Evolutionary conservation across 148 eudicot species (phyloP).

Genomic region (Agrostemma githago): DNA sequence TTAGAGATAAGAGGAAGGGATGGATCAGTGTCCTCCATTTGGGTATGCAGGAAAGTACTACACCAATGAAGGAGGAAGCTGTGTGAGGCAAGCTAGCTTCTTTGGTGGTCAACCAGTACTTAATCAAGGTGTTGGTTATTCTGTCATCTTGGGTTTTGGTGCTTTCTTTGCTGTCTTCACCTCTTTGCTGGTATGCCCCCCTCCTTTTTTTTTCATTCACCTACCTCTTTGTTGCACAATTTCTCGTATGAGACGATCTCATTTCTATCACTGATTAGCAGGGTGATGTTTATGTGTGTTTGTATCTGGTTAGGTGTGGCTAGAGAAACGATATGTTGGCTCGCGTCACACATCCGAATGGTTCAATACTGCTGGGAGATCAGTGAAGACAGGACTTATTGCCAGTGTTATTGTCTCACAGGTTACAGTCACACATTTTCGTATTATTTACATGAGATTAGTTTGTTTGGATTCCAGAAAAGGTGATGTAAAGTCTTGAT

Average conservation of each 20-base stretch:
- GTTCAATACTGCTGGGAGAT: constrained; percentile 98
- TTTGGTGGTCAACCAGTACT: constrained; percentile 67
- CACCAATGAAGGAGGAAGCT: constrained; percentile 29
- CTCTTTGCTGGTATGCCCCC: constrained; percentile 45
- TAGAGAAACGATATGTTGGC: constrained; percentile 89
- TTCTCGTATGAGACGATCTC: not conserved
- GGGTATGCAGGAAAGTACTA: constrained; percentile 26
- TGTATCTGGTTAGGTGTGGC: constrained; percentile 54
- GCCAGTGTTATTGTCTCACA: constrained; percentile 96
- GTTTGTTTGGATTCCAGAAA: not conserved
- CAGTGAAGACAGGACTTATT: constrained; percentile 89
- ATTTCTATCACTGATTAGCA: not conserved
- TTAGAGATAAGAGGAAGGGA: not conserved
- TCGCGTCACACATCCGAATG: constrained; percentile 85
- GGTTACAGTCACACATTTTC: constrained; percentile 29
- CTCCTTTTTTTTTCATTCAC: too few species aligned
- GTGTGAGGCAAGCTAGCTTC: constrained; percentile 65
- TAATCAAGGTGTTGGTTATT: constrained; percentile 81
- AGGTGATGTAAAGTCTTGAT: constrained; percentile 3
- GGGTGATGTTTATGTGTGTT: not conserved
- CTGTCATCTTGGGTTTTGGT: constrained; percentile 83
- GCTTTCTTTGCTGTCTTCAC: constrained; percentile 84
- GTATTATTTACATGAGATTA: not conserved
- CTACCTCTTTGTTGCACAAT: too few species aligned
- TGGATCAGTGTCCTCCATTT: constrained; percentile 28